Base-by-base conservation (phyloP, 108 stramenopile genomes). In the Fistulifera pelliculosa region DNA sequence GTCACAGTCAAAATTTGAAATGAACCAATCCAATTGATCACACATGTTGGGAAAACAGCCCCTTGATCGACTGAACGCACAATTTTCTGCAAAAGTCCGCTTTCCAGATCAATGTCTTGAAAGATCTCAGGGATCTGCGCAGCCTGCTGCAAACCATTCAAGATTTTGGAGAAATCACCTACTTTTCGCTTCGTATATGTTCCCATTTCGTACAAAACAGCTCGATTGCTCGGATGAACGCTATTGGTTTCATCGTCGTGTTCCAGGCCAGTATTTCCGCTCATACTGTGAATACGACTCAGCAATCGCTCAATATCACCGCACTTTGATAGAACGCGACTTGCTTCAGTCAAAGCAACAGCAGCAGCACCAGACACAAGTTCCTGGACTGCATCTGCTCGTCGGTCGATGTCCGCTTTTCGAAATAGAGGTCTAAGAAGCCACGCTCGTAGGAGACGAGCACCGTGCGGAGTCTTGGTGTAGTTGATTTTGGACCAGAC, bases 241-340 rank as follows among this genome's bases (percentile, higher is more conserved):
- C 47, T 59, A n/a, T 59, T 28, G 12, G 26, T 58, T 0, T 49
- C 57, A 4, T 69, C 71, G 18, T 41, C 22, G 13, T 41, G 39
- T 21, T 43, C 52, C 11, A 25, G 64, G 14, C 41, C 42, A 6
- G 27, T 25, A 11, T 27, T 13, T 6, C 42, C 27, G 38, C 58
- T 72, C 87, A 96, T 93, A 50, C 87, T 78, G 60, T 99, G 98
- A 23, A 98, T 67, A 19, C 98, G 79, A 41, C 82, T 73, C 43
- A 98, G 66, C 12, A 98, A 66, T 25, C 98, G 85, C 62, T 98
- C 99, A 25, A 99, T 70, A 57, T 99, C 99, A 24, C 93, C 94
- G 35, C 87, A 66, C 48, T 81, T 85, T 25, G 61, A 60, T 35
- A 96, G 62, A 19, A 84, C 62, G 22, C 54, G 7, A 24, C 59